These are phyloP conservation scores for Aspergillus amoenus DNA, from an alignment of 2,329 filamentous ascomycete species.

Conservation along the genomic window DNA sequence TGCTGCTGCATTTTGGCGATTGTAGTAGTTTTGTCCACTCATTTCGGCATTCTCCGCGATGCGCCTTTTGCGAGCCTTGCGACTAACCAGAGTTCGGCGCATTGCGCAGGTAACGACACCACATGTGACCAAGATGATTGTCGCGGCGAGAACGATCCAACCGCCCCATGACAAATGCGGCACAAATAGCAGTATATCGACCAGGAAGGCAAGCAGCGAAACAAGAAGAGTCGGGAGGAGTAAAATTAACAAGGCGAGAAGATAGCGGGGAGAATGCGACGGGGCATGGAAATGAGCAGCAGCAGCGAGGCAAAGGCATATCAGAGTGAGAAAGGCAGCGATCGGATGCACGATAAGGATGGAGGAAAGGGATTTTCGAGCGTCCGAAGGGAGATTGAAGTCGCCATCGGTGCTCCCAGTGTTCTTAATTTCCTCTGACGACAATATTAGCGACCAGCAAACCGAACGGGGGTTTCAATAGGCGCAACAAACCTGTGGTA, in stretches of 20 bases:
- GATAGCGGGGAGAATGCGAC: slow-evolving; percentile 84
- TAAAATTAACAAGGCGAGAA: slow-evolving; percentile 81
- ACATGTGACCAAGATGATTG: slow-evolving; percentile 77
- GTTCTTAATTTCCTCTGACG: slow-evolving; percentile 38
- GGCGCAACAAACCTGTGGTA: slow-evolving; percentile 65
- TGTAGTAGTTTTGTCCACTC: slow-evolving; percentile 92
- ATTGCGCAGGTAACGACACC: slow-evolving; percentile 90
- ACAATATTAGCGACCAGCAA: slow-evolving; percentile 1
- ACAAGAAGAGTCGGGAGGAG: slow-evolving; percentile 81
- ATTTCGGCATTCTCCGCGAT: slow-evolving; percentile 95
- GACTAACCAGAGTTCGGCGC: slow-evolving; percentile 84
- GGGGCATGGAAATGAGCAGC: slow-evolving; percentile 83
- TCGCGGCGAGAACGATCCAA: slow-evolving; percentile 87
- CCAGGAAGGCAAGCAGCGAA: slow-evolving; percentile 81
- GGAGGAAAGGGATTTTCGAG: slow-evolving; percentile 71
- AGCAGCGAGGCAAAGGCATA: slow-evolving; percentile 77
- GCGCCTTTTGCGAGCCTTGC: slow-evolving; percentile 88
- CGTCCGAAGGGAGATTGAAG: slow-evolving; percentile 64
- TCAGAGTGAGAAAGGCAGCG: slow-evolving; percentile 78
- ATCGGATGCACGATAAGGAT: slow-evolving; percentile 93
- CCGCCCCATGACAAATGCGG: slow-evolving; percentile 93
- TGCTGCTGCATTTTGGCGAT: slow-evolving; percentile 51
- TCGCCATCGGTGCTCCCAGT: slow-evolving; percentile 45
- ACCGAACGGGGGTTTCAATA: slow-evolving; percentile 10
- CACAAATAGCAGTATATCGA: slow-evolving; percentile 92